Evolutionary conservation across 2,329 filamentous ascomycete species (phyloP).

Genomic region (Penicillium sp.): DNA sequence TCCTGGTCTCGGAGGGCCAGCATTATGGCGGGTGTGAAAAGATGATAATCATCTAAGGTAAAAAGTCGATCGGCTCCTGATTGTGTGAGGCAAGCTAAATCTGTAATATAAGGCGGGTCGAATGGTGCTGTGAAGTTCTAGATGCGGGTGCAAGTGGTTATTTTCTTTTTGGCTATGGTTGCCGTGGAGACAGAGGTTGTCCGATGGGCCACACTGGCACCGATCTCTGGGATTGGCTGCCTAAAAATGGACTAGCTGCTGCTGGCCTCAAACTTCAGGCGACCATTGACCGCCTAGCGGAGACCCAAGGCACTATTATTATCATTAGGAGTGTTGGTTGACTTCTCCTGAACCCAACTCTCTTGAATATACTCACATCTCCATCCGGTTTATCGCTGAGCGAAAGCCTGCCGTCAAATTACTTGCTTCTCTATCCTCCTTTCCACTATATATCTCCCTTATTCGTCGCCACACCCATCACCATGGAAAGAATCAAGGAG

Average conservation of each 20-base stretch:
- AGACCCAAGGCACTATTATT: conserved; percentile 20
- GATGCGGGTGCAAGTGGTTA: conserved; percentile 24
- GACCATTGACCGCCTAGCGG: conserved; percentile 28
- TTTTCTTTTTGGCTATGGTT: conserved; percentile 39
- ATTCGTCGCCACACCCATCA: conserved; percentile 35
- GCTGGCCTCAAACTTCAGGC: conserved; percentile 15
- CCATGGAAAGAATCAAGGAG: conserved; percentile 90
- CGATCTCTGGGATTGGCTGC: conserved; percentile 10
- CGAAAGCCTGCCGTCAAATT: conserved; percentile 36
- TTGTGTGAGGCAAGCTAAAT: neutral
- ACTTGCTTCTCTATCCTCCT: conserved; percentile 31
- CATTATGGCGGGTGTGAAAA: conserved; percentile 58
- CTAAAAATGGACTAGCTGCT: conserved; percentile 12
- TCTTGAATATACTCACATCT: conserved; percentile 21
- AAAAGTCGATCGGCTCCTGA: neutral
- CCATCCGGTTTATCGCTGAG: conserved; percentile 41
- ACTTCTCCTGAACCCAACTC: conserved; percentile 27
- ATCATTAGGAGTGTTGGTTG: conserved; percentile 16
- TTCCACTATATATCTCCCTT: conserved; percentile 32
- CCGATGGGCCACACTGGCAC: conserved; percentile 10
- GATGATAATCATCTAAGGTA: conserved; percentile 27
- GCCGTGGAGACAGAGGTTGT: conserved; percentile 44
- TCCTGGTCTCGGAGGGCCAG: conserved; percentile 84
- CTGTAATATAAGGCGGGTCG: neutral
- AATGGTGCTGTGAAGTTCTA: conserved; percentile 26